Conservation (phyloP, 106 monocot species). For the Hemerocallis citrina region DNA sequence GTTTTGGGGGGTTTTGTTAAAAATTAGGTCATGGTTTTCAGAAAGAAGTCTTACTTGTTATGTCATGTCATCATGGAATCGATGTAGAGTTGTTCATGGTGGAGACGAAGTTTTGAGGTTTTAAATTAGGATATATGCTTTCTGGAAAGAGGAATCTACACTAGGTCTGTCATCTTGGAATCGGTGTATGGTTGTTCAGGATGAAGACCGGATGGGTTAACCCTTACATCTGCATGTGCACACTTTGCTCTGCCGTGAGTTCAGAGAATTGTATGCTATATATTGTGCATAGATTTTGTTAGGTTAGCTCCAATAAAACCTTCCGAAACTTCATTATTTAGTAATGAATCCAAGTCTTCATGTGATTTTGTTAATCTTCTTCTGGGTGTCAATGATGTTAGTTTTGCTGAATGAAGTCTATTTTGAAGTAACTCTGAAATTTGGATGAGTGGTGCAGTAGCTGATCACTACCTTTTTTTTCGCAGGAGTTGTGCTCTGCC, state of each 20-base stretch:
- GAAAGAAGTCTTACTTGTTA: no score
- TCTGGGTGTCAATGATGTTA: not conserved
- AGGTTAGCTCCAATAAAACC: slow-evolving; percentile 5
- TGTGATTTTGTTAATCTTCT: not conserved
- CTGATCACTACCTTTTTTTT: slow-evolving; percentile 6
- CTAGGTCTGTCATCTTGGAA: not conserved
- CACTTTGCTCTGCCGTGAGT: not conserved
- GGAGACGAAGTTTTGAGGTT: no score
- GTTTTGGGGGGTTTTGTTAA: not conserved
- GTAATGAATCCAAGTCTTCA: not conserved
- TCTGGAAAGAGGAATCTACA: no score
- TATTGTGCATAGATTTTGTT: slow-evolving; percentile 1
- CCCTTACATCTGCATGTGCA: not conserved
- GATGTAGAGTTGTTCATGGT: no score
- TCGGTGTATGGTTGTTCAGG: no score
- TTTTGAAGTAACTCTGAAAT: not conserved
- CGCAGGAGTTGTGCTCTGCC: not conserved
- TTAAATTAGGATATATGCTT: no score
- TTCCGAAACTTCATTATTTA: not conserved
- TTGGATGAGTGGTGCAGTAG: not conserved
- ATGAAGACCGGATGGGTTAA: slow-evolving; percentile 2
- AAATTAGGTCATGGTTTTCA: not conserved
- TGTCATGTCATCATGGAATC: no score
- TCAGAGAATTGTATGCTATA: not conserved
- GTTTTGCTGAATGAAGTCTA: not conserved